Conservation (phyloP, 2,329 filamentous ascomycete species). For the Arthroderma uncinatum region DNA sequence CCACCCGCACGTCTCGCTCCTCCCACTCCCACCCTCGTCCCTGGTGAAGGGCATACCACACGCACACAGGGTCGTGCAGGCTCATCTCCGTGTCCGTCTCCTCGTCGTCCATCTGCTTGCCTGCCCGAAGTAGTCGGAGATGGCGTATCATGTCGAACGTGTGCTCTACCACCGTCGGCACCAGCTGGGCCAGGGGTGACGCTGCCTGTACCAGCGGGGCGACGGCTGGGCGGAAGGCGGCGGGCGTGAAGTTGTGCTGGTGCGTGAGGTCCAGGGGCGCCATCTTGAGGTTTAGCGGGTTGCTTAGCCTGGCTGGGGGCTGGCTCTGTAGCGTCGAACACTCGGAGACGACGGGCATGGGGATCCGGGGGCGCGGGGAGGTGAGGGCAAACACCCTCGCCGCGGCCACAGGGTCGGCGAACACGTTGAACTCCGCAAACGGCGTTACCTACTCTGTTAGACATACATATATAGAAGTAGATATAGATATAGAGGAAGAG, state of each 20-base stretch:
- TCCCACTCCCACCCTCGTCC: constrained; percentile 29
- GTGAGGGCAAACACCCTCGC: constrained; percentile 69
- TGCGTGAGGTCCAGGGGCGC: constrained; percentile 71
- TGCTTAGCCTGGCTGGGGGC: constrained; percentile 59
- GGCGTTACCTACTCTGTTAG: constrained; percentile 46
- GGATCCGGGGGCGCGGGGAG: constrained; percentile 60
- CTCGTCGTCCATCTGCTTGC: constrained; percentile 23
- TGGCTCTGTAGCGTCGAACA: constrained; percentile 39
- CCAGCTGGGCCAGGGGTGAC: constrained; percentile 65
- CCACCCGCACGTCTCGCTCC: constrained; percentile 74
- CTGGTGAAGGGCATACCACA: constrained; percentile 60
- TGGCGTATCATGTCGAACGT: constrained; percentile 58
- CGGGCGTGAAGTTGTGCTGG: constrained; percentile 53
- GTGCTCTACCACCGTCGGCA: constrained; percentile 57
- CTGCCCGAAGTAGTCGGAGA: constrained; percentile 45
- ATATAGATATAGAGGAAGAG: constrained; percentile 20
- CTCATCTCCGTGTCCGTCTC: constrained; percentile 39
- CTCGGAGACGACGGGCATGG: constrained; percentile 54
- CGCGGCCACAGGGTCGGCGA: constrained; percentile 70
- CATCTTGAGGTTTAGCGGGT: constrained; percentile 54
- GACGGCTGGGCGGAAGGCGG: constrained; percentile 48
- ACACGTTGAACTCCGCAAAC: constrained; percentile 88
- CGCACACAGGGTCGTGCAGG: constrained; percentile 65
- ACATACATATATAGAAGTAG: not conserved
- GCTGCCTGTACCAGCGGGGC: constrained; percentile 47